Evolutionary conservation across 305 asterid species (phyloP).

Genomic region (Caryopteris hybrid): DNA sequence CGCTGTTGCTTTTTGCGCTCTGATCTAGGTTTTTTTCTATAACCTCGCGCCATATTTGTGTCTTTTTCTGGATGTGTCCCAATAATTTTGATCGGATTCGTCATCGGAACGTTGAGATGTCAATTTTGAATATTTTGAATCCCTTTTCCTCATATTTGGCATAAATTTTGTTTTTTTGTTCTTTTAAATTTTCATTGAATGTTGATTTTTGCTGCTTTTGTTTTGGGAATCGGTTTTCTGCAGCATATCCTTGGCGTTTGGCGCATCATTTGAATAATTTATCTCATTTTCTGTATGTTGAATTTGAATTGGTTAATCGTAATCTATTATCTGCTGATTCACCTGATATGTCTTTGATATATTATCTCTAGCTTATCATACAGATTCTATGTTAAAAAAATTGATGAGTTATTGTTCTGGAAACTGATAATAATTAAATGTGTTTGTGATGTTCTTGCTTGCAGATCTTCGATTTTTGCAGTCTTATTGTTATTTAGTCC

Average conservation of each 20-base stretch:
- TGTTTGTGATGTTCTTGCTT: neutral
- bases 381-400: neutral
- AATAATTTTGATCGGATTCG: neutral
- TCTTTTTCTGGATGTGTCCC: neutral
- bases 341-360: neutral
- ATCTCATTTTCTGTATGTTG: neutral
- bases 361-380: neutral
- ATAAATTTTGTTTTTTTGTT: neutral
- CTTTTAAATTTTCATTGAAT: neutral
- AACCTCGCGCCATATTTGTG: neutral
- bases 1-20: neutral
- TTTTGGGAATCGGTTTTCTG: neutral
- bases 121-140: neutral
- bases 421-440: neutral
- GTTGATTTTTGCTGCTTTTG: neutral
- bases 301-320: neutral
- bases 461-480: constrained; percentile 19
- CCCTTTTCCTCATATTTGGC: neutral
- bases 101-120: neutral
- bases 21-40: constrained; percentile 20
- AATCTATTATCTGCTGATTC: neutral
- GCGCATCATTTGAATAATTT: neutral
- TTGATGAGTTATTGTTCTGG: neutral
- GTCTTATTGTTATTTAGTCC: neutral
- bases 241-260: neutral